These are phyloP conservation scores for Isatis tinctoria DNA, from an alignment of 345 rosid genomes.

Conservation along the genomic window DNA sequence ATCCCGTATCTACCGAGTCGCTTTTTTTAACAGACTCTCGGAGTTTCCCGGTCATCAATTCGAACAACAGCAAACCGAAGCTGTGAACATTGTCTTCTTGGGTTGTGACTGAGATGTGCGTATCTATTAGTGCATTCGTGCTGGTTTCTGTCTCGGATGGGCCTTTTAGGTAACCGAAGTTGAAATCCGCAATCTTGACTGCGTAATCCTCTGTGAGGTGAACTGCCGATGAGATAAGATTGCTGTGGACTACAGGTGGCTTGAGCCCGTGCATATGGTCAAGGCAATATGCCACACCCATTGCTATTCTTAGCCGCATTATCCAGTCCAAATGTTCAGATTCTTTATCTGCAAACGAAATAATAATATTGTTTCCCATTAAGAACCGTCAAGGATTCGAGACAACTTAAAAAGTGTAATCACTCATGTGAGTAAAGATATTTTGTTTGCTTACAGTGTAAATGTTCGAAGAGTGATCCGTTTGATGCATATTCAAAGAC, in stretches of 20 bases:
- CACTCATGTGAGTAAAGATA: not conserved
- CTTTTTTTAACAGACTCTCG: slow-evolving; percentile 41
- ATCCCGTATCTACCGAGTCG: slow-evolving; percentile 37
- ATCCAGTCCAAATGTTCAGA: slow-evolving; percentile 90
- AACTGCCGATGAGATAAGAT: slow-evolving; percentile 55
- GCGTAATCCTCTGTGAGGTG: slow-evolving; percentile 92
- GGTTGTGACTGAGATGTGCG: slow-evolving; percentile 7
- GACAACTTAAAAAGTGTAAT: not conserved
- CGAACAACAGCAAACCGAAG: slow-evolving; percentile 69
- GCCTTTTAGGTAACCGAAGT: slow-evolving; percentile 42
- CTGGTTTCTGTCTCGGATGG: slow-evolving; percentile 32
- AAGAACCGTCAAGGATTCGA: not conserved
- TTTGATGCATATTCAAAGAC: slow-evolving; percentile 96
- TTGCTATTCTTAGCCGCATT: slow-evolving; percentile 68
- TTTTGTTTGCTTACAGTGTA: slow-evolving; percentile 66
- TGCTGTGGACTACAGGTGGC: slow-evolving; percentile 57
- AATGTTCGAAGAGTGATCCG: slow-evolving; percentile 92
- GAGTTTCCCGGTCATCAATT: slow-evolving; percentile 68
- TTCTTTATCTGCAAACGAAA: slow-evolving; percentile 62
- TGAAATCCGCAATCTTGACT: slow-evolving; percentile 61
- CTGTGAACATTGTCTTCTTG: slow-evolving; percentile 48
- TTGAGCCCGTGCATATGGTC: slow-evolving; percentile 82
- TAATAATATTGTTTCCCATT: not conserved
- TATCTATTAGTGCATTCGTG: slow-evolving; percentile 32
- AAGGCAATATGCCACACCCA: slow-evolving; percentile 89